Evolutionary conservation across 352 stramenopile species (phyloP).

Genomic region (Phytophthora sp.): DNA sequence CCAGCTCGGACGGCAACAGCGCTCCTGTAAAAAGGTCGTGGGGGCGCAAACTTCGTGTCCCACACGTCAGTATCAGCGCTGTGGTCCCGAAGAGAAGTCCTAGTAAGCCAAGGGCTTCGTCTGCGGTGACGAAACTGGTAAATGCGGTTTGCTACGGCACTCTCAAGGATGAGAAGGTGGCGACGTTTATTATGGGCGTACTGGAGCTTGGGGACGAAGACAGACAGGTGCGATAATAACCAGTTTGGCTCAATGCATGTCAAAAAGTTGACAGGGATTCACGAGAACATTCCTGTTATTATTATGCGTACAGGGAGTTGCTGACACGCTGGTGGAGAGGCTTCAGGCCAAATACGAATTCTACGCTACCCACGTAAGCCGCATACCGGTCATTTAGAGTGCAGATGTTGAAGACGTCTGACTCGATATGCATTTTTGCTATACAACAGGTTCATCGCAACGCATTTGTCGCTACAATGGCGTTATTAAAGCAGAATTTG

Average conservation of each 20-base stretch:
- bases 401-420: neutral
- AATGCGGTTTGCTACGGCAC: constrained; percentile 86
- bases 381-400: neutral
- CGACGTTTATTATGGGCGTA: constrained; percentile 68
- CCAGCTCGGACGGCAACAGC: constrained; percentile 62
- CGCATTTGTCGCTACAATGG: constrained; percentile 70
- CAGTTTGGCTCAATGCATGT: neutral
- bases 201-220: constrained; percentile 77
- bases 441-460: constrained; percentile 76
- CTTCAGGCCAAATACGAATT: constrained; percentile 86
- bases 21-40: constrained; percentile 83
- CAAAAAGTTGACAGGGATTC: too few relatives aligned
- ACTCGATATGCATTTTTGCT: constrained; percentile 4
- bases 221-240: constrained; percentile 49
- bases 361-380: constrained; percentile 71
- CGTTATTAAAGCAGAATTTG: constrained; percentile 80
- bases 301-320: constrained; percentile 56
- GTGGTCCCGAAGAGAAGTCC: constrained; percentile 73
- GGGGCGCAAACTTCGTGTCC: constrained; percentile 76
- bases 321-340: constrained; percentile 85
- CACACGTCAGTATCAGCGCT: constrained; percentile 71
- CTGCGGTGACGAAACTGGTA: constrained; percentile 75
- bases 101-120: constrained; percentile 58
- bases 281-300: too few relatives aligned
- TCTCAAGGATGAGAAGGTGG: constrained; percentile 75